phyloP scores from a whole-genome alignment of 176 grass and related monocot species.

The Phyllostachys edulis region DNA sequence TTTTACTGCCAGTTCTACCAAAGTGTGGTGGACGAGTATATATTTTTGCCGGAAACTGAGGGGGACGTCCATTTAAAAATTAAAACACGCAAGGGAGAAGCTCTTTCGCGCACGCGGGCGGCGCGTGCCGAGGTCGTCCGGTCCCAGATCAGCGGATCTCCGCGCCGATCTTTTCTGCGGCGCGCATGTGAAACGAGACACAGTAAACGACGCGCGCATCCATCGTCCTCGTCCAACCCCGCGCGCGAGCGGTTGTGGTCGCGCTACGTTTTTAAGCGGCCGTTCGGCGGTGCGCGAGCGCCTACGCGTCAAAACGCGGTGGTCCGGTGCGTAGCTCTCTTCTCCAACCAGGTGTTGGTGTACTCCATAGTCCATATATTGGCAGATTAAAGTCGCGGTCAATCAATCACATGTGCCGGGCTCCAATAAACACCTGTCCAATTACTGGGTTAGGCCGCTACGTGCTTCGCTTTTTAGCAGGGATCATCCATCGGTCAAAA shows the following conservation, averaged over 20 bases:
- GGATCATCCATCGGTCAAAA: neutral
- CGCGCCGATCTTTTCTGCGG: neutral
- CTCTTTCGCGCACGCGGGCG: neutral
- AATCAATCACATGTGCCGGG: neutral
- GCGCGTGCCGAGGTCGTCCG: neutral
- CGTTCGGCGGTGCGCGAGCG: neutral
- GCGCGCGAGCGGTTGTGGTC: neutral
- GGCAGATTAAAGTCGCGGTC: neutral
- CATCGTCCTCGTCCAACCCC: neutral
- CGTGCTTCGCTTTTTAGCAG: neutral
- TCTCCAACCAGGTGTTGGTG: neutral
- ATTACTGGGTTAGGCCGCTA: neutral
- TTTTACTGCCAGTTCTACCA: neutral
- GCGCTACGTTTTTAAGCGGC: neutral
- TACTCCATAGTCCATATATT: too few species aligned
- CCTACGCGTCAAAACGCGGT: neutral
- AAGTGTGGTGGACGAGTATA: neutral
- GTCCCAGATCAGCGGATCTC: neutral
- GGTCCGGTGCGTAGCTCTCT: neutral
- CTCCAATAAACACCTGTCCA: neutral
- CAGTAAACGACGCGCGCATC: neutral
- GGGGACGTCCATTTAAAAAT: neutral
- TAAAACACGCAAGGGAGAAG: neutral
- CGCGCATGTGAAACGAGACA: neutral
- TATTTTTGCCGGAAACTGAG: neutral